Base-by-base conservation (phyloP, 805 yeast species). In the Dipodascus geniculatus region DNA sequence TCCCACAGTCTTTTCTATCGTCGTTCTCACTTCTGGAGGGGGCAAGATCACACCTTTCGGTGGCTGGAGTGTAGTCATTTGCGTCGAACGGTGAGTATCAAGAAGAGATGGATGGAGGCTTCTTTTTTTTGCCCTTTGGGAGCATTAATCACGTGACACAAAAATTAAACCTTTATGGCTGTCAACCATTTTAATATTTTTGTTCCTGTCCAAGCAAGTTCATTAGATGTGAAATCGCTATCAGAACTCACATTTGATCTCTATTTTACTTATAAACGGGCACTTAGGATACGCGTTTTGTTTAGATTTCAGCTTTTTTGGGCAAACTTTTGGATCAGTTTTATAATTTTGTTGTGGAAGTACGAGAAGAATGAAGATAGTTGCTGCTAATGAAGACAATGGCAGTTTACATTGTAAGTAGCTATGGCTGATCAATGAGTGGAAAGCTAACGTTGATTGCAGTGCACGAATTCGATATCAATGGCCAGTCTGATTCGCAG, bases 1-100 rank as follows among this genome's bases (percentile, higher is more conserved):
- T 2, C 72, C 77, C 0, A 83, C 88, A 0, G 96, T 85, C 62
- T 83, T 85, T 51, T 78, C 81, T 19, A 90, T 82, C 19, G 78
- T 74, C 16, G 74, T 74, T 51, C 70, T 55, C 20, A 69, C 59
- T 6, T 71, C 76, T 2, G 86, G 82, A 0, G 88, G 86, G 1
- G 80, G 71, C 8, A 73, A 73, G 9, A 78, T 63, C 20, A 70
- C 73, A 0, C 71, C 74, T 1, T 75, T 75, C 1, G 73, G 68
- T 16, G 68, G 68, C 53, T 48, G 62, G 52, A 47, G 53, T 56
- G 24, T 63, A 16, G 49, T 20, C 49, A 17, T 16, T 20, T 31
- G 14, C 11, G 48, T 8, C n/a, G 33, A 11, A 28, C 11, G 33
- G 33, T 28, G 33, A 28, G 11, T 6, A 6, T 16, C 4, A 22